A percentile compares a stretch with the other conserved stretches of the same genome.
Conservation (phyloP, 2,329 filamentous ascomycete species). For the Hirsutella thompsonii region DNA sequence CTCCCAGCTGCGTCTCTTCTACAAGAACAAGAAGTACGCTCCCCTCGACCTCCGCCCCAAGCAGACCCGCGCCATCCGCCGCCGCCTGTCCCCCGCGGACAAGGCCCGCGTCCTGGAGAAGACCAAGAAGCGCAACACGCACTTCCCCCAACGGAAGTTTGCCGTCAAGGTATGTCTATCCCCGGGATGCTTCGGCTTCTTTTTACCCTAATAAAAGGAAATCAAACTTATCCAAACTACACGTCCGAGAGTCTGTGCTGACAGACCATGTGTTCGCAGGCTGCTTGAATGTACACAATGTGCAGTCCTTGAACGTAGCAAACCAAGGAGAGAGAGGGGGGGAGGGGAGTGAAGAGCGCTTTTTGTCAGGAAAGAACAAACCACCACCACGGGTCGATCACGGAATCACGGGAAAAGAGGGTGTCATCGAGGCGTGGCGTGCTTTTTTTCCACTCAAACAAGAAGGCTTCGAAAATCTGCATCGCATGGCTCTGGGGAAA, state of each 20-base stretch:
- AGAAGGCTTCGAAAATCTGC: slow-evolving; percentile 21
- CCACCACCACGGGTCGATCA: slow-evolving; percentile 3
- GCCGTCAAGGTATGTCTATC: slow-evolving; percentile 73
- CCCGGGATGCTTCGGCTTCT: not conserved
- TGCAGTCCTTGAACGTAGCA: not conserved
- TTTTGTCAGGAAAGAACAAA: not conserved
- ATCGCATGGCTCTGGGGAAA: slow-evolving; percentile 25
- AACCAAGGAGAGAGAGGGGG: too few relatives aligned
- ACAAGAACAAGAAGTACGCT: slow-evolving; percentile 99
- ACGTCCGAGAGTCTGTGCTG: not conserved
- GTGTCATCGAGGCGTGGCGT: slow-evolving; percentile 23
- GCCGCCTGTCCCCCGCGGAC: slow-evolving; percentile 88
- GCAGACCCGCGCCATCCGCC: slow-evolving; percentile 95
- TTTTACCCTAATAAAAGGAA: not conserved
- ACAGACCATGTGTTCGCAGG: not conserved
- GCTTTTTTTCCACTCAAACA: slow-evolving; percentile 17
- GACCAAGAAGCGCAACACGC: slow-evolving; percentile 87
- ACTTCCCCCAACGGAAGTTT: slow-evolving; percentile 98
- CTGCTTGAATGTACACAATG: slow-evolving; percentile 4
- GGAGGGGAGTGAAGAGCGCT: too few relatives aligned
- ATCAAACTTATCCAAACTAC: not conserved
- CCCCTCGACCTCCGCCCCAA: slow-evolving; percentile 97
- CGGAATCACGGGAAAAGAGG: not conserved
- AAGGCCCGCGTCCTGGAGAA: slow-evolving; percentile 74
- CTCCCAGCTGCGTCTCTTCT: slow-evolving; percentile 94